Evolutionary conservation across 129 eudicot genomes (phyloP).

Genomic region (Arctium minus): DNA sequence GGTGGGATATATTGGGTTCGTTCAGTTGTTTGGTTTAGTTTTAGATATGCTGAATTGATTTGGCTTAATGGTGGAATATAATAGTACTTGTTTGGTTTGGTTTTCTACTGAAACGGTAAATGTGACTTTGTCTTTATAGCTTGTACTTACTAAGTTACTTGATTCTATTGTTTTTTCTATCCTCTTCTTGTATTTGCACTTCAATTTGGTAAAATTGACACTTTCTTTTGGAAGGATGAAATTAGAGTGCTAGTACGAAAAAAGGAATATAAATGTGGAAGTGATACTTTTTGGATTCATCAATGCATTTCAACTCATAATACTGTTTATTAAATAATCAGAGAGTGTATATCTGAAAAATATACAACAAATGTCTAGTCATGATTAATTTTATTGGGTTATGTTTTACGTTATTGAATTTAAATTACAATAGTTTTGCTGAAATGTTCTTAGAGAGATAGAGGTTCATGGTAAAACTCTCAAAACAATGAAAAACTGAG

Average conservation of each 20-base stretch:
- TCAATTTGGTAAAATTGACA: not conserved
- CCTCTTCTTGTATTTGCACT: not conserved
- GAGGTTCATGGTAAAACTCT: too few relatives aligned
- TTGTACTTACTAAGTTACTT: not conserved
- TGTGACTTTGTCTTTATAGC: not conserved
- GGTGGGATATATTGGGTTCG: too few relatives aligned
- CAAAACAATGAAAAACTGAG: too few relatives aligned
- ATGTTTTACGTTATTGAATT: too few relatives aligned
- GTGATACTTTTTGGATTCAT: not conserved
- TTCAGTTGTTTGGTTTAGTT: too few relatives aligned
- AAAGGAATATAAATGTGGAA: not conserved
- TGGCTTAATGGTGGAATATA: too few relatives aligned
- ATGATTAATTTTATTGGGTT: too few relatives aligned
- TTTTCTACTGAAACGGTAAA: not conserved
- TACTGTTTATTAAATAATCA: not conserved
- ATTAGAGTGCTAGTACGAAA: not conserved
- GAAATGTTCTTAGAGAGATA: too few relatives aligned
- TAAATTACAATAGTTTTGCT: too few relatives aligned
- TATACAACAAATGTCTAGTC: too few relatives aligned
- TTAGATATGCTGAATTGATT: too few relatives aligned
- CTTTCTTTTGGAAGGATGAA: not conserved
- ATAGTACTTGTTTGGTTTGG: not conserved
- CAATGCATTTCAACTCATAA: not conserved
- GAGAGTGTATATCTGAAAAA: too few relatives aligned
- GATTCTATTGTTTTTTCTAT: not conserved